These are phyloP conservation scores for Nadsonia starkeyi-henricii DNA, from an alignment of 1,139 yeast species.

Conservation along the genomic window DNA sequence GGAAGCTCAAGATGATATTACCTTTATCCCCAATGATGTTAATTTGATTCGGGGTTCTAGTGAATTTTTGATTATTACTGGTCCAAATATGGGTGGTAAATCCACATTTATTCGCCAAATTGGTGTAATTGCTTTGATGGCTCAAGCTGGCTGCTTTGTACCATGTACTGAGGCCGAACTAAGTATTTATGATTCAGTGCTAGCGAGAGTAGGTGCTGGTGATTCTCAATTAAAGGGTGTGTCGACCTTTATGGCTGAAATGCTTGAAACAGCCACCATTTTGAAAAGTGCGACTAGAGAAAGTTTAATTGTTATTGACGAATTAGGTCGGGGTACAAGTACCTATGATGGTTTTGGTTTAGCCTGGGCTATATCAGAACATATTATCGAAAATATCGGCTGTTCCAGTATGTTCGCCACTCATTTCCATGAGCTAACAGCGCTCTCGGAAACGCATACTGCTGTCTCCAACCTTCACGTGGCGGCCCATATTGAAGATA, in stretches of 20 bases:
- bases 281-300: constrained; percentile 73
- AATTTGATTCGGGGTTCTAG: constrained; percentile 34
- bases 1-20: constrained; percentile 79
- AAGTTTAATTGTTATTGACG: constrained; percentile 84
- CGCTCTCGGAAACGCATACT: constrained; percentile 46
- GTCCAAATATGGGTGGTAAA: constrained; percentile 98
- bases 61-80: constrained; percentile 77
- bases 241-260: constrained; percentile 95
- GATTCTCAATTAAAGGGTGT: constrained; percentile 95
- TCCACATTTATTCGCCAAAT: constrained; percentile 87
- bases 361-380: constrained; percentile 92
- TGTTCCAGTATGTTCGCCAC: constrained; percentile 90
- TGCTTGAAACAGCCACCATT: constrained; percentile 91
- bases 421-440: constrained; percentile 90
- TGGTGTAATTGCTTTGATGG: constrained; percentile 80
- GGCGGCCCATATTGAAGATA: constrained; percentile 70
- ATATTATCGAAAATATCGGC: constrained; percentile 51
- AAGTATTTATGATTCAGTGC: constrained; percentile 75
- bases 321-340: constrained; percentile 90
- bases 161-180: constrained; percentile 67
- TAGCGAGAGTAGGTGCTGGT: constrained; percentile 97
- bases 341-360: constrained; percentile 96
- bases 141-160: constrained; percentile 85
- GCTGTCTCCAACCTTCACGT: constrained; percentile 75
- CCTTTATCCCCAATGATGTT: constrained; percentile 81